These are phyloP conservation scores for Pseudocercospora vitis DNA, from an alignment of 2,329 filamentous ascomycete genomes.

Conservation along the genomic window DNA sequence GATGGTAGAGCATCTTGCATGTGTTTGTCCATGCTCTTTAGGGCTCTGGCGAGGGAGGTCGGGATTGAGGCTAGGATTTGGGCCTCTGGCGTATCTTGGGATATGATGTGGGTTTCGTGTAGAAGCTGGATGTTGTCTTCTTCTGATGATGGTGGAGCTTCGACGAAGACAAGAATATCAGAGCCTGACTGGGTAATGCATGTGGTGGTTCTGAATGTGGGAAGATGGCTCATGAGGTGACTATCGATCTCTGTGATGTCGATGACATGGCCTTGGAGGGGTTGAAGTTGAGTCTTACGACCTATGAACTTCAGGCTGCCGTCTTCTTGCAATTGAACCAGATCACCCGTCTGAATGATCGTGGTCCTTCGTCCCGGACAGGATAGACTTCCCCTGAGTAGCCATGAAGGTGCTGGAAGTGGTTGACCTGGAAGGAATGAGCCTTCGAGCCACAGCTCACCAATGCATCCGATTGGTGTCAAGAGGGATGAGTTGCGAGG, in stretches of 20 bases:
- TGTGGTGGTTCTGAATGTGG: background rate
- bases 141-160: background rate
- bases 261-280: background rate
- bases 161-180: background rate
- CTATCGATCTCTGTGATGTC: background rate
- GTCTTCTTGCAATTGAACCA: constrained; percentile 26
- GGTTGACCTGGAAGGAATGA: constrained; percentile 31
- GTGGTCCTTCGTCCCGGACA: background rate
- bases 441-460: constrained; percentile 50
- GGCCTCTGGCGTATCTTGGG: background rate
- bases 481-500: background rate
- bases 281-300: constrained; percentile 13
- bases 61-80: background rate
- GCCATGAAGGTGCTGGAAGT: background rate
- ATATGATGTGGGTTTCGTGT: background rate
- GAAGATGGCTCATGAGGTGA: constrained; percentile 1
- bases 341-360: constrained; percentile 23
- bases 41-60: background rate
- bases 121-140: background rate
- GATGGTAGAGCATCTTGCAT: background rate
- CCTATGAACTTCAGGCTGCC: constrained; percentile 24
- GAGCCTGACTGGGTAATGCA: too few species aligned
- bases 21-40: constrained; percentile 5
- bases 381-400: background rate
- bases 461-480: constrained; percentile 25